Evolutionary conservation across 225 moss, liverwort and hornwort genomes (phyloP).

Genomic region (Bryoerythrophyllum caledonicum): DNA sequence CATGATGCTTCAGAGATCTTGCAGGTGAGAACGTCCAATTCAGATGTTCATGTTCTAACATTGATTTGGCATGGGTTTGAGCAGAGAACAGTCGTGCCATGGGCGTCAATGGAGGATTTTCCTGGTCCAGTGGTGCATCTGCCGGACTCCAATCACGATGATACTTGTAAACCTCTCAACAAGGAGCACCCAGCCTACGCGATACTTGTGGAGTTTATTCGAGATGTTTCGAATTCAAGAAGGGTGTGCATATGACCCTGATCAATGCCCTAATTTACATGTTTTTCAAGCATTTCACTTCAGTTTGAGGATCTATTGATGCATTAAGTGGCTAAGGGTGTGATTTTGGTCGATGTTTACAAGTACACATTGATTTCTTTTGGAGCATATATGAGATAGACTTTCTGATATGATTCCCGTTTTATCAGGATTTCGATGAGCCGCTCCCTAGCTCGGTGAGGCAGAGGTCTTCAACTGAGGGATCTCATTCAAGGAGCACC

Average conservation of each 20-base stretch:
- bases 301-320: background rate
- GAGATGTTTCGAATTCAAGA: background rate
- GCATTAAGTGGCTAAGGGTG: background rate
- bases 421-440: too few species aligned
- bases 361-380: too few species aligned
- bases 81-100: slow-evolving; percentile 18
- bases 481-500: too few species aligned
- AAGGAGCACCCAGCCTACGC: background rate
- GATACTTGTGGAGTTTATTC: slow-evolving; percentile 7
- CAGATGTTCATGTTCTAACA: background rate
- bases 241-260: background rate
- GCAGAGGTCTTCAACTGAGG: too few species aligned
- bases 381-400: too few species aligned
- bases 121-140: background rate
- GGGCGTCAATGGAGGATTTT: background rate
- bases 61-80: background rate
- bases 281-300: background rate
- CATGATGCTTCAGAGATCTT: background rate
- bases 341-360: too few species aligned
- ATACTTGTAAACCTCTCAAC: slow-evolving; percentile 9
- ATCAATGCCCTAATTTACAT: background rate
- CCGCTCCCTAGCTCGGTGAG: too few species aligned
- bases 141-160: slow-evolving; percentile 6
- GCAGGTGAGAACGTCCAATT: background rate
- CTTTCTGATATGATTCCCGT: too few species aligned